A percentile compares a stretch with the other conserved stretches of the same genome.
phyloP scores from a whole-genome alignment of 805 yeast species.

The Kurtzmaniella cleridarum region DNA sequence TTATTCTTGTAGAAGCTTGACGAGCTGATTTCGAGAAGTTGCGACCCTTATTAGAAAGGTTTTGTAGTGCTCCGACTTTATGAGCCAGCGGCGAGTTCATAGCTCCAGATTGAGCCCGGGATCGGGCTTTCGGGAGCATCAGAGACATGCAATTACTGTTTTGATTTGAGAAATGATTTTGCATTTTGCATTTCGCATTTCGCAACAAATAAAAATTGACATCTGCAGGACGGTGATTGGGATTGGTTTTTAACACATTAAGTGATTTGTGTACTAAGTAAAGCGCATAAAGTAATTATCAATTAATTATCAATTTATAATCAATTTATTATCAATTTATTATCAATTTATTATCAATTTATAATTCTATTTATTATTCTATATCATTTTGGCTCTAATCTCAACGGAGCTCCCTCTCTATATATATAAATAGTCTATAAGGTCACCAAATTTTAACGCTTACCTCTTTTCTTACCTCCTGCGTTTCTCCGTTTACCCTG shows the following conservation, averaged over 20 bases:
- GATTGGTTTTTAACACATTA: neutral
- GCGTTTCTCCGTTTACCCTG: conserved; percentile 6
- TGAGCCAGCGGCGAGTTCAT: conserved; percentile 7
- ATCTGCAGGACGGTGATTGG: neutral
- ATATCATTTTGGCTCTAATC: too few species aligned
- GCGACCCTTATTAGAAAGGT: conserved; percentile 24
- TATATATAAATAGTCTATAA: too few species aligned
- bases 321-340: too few species aligned
- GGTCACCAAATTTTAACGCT: conserved; percentile 2
- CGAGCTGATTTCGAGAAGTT: conserved; percentile 14
- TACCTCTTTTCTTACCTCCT: conserved; percentile 5
- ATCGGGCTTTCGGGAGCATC: conserved; percentile 5
- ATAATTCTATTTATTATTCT: too few species aligned
- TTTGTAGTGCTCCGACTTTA: conserved; percentile 17
- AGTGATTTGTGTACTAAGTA: too few species aligned
- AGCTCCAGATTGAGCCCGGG: conserved; percentile 5
- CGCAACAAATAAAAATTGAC: neutral
- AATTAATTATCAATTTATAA: too few species aligned
- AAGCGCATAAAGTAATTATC: too few species aligned
- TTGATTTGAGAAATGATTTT: conserved; percentile 4
- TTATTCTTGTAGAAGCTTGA: neutral
- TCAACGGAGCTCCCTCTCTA: too few species aligned
- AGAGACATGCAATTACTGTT: neutral
- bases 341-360: too few species aligned
- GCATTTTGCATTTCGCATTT: neutral